Conservation (phyloP, 1,284 basidiomycete genomes). For the Abortiporus biennis region DNA sequence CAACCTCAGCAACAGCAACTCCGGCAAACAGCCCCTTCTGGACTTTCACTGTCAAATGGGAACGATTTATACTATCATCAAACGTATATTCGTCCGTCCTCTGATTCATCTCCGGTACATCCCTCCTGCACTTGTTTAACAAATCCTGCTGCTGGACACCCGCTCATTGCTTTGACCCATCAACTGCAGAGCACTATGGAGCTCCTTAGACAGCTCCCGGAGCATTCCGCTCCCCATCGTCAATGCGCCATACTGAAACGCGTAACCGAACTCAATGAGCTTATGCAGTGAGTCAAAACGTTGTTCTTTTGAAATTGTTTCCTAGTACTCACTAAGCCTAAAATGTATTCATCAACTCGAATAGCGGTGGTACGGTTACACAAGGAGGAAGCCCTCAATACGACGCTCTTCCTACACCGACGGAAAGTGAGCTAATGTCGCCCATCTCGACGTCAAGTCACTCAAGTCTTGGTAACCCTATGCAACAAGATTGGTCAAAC, state of each 20-base stretch:
- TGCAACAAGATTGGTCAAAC: conserved; percentile 44
- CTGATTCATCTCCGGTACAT: conserved; percentile 29
- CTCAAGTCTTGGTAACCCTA: conserved; percentile 28
- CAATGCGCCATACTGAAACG: conserved; percentile 52
- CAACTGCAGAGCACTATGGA: conserved; percentile 54
- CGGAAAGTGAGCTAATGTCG: conserved; percentile 64
- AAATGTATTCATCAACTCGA: no score
- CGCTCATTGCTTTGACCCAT: conserved; percentile 55
- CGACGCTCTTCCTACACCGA: conserved; percentile 42
- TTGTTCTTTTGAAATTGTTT: conserved; percentile 6
- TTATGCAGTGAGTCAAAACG: conserved; percentile 55
- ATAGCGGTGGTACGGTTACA: no score
- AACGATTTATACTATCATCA: conserved; percentile 23
- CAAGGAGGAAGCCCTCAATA: conserved; percentile 30
- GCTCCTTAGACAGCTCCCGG: conserved; percentile 53
- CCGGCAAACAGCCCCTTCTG: conserved; percentile 14
- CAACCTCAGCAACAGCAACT: no score
- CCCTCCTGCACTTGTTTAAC: conserved; percentile 57
- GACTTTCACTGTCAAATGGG: conserved; percentile 13
- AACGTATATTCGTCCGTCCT: conserved; percentile 20
- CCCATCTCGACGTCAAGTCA: conserved; percentile 59
- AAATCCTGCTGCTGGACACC: conserved; percentile 50
- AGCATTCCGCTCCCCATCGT: conserved; percentile 44
- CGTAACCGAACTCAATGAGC: conserved; percentile 53
- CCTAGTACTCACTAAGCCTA: background rate